A percentile compares a stretch with the other conserved stretches of the same genome.
phyloP scores from a whole-genome alignment of 2,329 filamentous ascomycete species.

The Cryphonectria carpinicola region DNA sequence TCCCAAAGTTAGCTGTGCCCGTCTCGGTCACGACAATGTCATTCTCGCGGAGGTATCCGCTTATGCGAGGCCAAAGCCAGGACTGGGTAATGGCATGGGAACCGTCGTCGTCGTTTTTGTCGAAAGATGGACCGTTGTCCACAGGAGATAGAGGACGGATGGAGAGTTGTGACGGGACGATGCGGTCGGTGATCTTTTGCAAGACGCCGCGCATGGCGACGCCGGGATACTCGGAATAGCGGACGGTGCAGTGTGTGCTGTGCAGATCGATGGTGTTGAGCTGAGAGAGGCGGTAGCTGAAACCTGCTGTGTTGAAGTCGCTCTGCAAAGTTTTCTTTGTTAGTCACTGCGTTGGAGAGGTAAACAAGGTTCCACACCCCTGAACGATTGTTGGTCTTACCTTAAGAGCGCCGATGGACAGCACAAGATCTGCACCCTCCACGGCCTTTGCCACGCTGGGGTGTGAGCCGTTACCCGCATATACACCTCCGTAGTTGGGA shows the following conservation, averaged over 20 bases:
- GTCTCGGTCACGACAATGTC: constrained; percentile 88
- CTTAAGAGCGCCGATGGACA: constrained; percentile 69
- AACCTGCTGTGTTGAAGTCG: constrained; percentile 83
- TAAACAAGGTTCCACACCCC: neutral
- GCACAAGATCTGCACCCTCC: constrained; percentile 71
- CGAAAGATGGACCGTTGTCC: constrained; percentile 52
- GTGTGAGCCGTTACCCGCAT: constrained; percentile 77
- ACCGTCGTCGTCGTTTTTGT: constrained; percentile 44
- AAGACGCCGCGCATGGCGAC: constrained; percentile 80
- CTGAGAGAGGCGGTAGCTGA: constrained; percentile 77
- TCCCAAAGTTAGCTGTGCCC: constrained; percentile 85
- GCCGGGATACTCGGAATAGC: constrained; percentile 78
- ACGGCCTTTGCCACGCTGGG: constrained; percentile 65
- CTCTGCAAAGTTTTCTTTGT: constrained; percentile 49
- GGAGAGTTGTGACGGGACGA: constrained; percentile 62
- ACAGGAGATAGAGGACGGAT: constrained; percentile 57
- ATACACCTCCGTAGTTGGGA: constrained; percentile 80
- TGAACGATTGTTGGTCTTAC: constrained; percentile 28
- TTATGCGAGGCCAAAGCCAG: constrained; percentile 78
- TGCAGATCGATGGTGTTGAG: constrained; percentile 83
- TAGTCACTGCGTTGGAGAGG: neutral
- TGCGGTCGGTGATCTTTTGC: constrained; percentile 65
- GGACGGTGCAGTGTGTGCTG: constrained; percentile 71
- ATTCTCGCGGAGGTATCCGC: constrained; percentile 70
- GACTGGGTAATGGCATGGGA: constrained; percentile 64